Base-by-base conservation (phyloP, 2,329 filamentous ascomycete species). In the Lasiodiplodia hormozganensis region DNA sequence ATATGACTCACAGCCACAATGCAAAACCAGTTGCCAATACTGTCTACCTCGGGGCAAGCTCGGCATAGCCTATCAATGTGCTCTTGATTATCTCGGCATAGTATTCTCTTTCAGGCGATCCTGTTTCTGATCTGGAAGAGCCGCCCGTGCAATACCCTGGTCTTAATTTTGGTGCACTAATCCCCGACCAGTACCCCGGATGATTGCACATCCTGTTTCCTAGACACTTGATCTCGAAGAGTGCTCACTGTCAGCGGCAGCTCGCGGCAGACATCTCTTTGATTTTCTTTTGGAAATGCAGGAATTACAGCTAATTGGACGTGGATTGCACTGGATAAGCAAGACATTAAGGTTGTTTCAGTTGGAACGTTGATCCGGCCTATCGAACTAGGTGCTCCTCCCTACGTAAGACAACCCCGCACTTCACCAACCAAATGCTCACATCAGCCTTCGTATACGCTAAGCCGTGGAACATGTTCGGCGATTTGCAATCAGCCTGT, bases 401-500 rank as follows among this genome's bases (percentile, higher is more conserved):
- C 47, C 21, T 23, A 18, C 2, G 40, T n/a, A 47, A 47, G 16
- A 12, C 56, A n/a, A 25, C 58, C 58, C 58, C 58, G 40, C 58
- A 60, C 28, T 28, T 4, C 36, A 18, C 8, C n/a, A 25, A 28
- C 40, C 21, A 49, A 62, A 28, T 31, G 36, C 60, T 64, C 34
- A 64, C 60, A 64, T 64, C 60, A 64, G 60, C 43, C 12, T 8
- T 23, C 12, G 23, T 60, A 18, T 11, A 40, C 23, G 8, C 10
- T 47, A 21, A 21, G 18, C n/a, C n/a, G 8, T 47, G 8, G 2
- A 18, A 11, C 43, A 21, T 10, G 7, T 8, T 10, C 18, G 10
- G 43, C 8, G 3, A 10, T 47, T 10, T n/a, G 7, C 18, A n/a
- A 8, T 47, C 18, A n/a, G 12, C 6, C 10, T 5, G 3, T 53